Conservation (phyloP, 768 basidiomycete species). For the Amanita pseudoporphyria region DNA sequence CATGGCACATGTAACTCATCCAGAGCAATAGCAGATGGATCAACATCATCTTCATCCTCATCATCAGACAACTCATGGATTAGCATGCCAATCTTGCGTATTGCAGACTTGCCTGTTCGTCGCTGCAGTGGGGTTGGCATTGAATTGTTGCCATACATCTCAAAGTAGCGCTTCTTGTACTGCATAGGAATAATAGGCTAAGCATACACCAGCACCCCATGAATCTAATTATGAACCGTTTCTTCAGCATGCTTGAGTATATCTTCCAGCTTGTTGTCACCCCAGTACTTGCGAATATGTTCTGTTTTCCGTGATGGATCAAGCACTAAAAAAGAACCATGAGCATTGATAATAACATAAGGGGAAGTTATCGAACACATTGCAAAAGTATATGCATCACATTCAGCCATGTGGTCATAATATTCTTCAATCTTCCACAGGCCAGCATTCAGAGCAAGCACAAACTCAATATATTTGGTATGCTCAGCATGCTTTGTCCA, state of each 20-base stretch:
- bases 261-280: not conserved
- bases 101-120: no score
- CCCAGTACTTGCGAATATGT: not conserved
- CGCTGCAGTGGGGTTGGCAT: no score
- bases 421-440: constrained; percentile 20
- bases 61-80: no score
- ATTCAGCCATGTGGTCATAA: constrained; percentile 19
- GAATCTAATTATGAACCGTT: not conserved
- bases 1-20: no score
- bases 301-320: not conserved
- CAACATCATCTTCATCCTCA: no score
- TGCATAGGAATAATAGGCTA: not conserved
- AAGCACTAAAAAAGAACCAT: not conserved
- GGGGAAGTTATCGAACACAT: constrained; percentile 18
- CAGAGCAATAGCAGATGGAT: no score
- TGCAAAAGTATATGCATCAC: constrained; percentile 21
- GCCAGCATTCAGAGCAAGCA: constrained; percentile 16
- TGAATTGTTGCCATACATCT: no score
- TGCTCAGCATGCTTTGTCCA: constrained; percentile 14
- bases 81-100: no score
- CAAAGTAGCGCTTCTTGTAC: not conserved
- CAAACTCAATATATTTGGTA: constrained; percentile 15
- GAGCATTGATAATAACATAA: no score
- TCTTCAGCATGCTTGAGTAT: not conserved
- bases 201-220: not conserved